Percentiles rank a stretch among this genome's conserved stretches.
phyloP scores from a whole-genome alignment of 768 basidiomycete species.

The Suillus tomentosus region DNA sequence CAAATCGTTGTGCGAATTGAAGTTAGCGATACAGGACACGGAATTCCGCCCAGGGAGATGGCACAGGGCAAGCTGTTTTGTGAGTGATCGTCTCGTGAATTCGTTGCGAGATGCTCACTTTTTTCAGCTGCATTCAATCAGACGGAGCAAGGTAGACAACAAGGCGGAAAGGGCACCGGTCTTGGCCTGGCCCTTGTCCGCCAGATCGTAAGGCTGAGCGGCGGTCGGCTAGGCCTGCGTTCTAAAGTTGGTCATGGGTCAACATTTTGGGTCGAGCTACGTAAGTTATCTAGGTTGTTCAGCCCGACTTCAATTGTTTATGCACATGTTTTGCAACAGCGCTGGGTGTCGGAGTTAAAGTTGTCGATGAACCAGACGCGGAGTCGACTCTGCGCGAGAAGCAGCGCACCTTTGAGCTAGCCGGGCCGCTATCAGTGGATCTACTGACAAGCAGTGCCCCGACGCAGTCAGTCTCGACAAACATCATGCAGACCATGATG shows the following conservation, averaged over 20 bases:
- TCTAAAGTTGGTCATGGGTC: slow-evolving; percentile 70
- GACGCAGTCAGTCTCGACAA: slow-evolving; percentile 17
- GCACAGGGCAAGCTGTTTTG: slow-evolving; percentile 71
- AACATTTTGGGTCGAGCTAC: slow-evolving; percentile 88
- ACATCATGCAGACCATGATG: slow-evolving; percentile 68
- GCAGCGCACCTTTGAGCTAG: slow-evolving; percentile 22
- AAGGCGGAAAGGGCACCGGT: slow-evolving; percentile 75
- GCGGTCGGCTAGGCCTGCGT: slow-evolving; percentile 71
- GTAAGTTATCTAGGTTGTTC: slow-evolving; percentile 32
- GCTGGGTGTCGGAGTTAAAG: slow-evolving; percentile 68
- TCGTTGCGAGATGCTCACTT: slow-evolving; percentile 15
- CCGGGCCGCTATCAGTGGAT: slow-evolving; percentile 30
- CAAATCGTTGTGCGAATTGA: slow-evolving; percentile 84
- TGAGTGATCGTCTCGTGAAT: slow-evolving; percentile 35
- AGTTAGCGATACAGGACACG: slow-evolving; percentile 74
- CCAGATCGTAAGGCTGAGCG: slow-evolving; percentile 75
- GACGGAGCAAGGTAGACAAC: slow-evolving; percentile 73
- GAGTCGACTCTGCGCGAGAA: slow-evolving; percentile 25
- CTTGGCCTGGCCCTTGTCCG: slow-evolving; percentile 76
- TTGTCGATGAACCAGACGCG: slow-evolving; percentile 35
- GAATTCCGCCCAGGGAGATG: slow-evolving; percentile 67
- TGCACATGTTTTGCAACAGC: slow-evolving; percentile 33
- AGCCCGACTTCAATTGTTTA: slow-evolving; percentile 3
- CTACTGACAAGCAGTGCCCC: slow-evolving; percentile 21
- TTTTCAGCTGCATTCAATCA: slow-evolving; percentile 72